These are phyloP conservation scores for Gracilariopsis chorda DNA, from an alignment of 23 red algal species.

Conservation along the genomic window DNA sequence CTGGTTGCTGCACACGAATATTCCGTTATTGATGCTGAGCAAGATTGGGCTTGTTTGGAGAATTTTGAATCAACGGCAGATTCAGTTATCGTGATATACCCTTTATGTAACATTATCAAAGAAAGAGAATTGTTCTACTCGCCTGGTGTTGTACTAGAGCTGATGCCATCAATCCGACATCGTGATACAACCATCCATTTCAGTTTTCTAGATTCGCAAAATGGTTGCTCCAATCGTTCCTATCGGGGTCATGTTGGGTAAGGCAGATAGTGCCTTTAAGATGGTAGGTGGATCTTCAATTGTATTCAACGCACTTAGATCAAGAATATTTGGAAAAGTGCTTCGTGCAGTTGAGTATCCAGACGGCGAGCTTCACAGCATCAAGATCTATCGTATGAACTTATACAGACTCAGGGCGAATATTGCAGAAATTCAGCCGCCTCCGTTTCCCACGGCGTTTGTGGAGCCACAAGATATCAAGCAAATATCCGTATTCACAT, in stretches of 20 bases:
- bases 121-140: no score
- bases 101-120: no score
- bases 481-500: conserved; percentile 83
- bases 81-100: no score
- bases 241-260: conserved; percentile 88
- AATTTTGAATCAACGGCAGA: no score
- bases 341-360: conserved; percentile 84
- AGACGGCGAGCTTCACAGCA: conserved; percentile 83
- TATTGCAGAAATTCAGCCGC: conserved; percentile 84
- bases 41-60: no score
- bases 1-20: no score
- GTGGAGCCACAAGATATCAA: conserved; percentile 81
- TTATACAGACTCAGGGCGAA: conserved; percentile 54
- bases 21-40: no score
- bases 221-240: conserved; percentile 81
- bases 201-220: not conserved
- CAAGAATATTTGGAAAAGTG: conserved; percentile 84
- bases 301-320: conserved; percentile 75
- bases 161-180: no score
- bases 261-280: conserved; percentile 90
- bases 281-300: conserved; percentile 86
- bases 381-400: conserved; percentile 79
- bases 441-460: conserved; percentile 89
- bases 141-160: no score
- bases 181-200: no score